Evolutionary conservation across 495 filamentous ascomycete species (phyloP).

Genomic region (Beverwykella pulmonaria): DNA sequence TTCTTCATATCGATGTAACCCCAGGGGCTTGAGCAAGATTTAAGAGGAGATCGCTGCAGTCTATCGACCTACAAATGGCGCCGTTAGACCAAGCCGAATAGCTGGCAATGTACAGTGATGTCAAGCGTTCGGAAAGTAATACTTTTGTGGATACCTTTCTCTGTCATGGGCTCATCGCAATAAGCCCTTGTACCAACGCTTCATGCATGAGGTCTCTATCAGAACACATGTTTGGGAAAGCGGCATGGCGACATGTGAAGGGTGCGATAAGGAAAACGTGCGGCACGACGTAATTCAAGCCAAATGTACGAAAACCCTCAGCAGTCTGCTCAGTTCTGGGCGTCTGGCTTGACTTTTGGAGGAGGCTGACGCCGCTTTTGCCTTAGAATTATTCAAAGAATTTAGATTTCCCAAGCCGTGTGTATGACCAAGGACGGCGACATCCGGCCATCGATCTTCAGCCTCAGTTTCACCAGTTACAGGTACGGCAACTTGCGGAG

Average conservation of each 20-base stretch:
- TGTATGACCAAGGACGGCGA: background rate
- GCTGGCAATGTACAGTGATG: conserved; percentile 28
- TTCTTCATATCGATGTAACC: background rate
- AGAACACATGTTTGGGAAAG: background rate
- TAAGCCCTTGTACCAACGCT: conserved; percentile 9
- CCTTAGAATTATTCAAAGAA: too few species aligned
- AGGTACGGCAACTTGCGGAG: background rate
- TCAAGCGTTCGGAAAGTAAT: conserved; percentile 11
- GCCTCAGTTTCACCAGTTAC: background rate
- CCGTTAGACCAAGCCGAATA: too few species aligned
- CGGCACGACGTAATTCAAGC: background rate
- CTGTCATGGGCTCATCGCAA: background rate
- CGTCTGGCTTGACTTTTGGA: background rate
- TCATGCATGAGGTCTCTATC: conserved; percentile 14
- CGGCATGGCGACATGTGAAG: background rate
- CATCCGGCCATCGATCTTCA: background rate
- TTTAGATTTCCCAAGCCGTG: background rate
- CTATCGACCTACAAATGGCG: too few species aligned
- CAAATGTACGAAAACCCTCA: background rate
- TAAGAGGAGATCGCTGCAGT: background rate
- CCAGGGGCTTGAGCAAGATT: too few species aligned
- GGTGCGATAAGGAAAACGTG: conserved; percentile 20
- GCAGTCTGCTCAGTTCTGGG: background rate
- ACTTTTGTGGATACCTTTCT: conserved; percentile 22
- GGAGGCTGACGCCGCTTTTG: too few species aligned